These are phyloP conservation scores for Xylaria palmicola DNA, from an alignment of 495 filamentous ascomycete species.

Conservation along the genomic window DNA sequence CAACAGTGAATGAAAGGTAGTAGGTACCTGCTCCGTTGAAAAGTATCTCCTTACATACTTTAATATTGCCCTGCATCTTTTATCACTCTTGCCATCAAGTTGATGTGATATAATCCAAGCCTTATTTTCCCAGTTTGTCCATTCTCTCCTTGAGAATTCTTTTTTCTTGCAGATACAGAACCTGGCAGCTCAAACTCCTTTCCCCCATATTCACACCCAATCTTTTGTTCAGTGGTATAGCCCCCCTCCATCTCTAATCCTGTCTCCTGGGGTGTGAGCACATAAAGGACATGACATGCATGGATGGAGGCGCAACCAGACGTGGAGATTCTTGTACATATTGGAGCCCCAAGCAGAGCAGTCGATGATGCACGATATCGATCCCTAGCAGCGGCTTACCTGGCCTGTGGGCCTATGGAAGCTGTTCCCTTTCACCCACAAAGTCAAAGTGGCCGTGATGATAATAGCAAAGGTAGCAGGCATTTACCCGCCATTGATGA, in stretches of 20 bases:
- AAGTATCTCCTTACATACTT: too few relatives aligned
- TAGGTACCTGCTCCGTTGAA: too few relatives aligned
- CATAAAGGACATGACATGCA: slow-evolving; percentile 13
- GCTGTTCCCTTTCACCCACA: slow-evolving; percentile 8
- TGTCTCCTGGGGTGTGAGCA: background rate
- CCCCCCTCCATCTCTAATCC: background rate
- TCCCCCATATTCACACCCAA: too few relatives aligned
- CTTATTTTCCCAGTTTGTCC: too few relatives aligned
- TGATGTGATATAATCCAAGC: too few relatives aligned
- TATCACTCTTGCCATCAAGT: too few relatives aligned
- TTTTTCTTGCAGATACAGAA: too few relatives aligned
- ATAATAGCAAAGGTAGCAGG: background rate
- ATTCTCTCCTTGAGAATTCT: too few relatives aligned
- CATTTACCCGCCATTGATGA: background rate
- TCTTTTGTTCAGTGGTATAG: background rate
- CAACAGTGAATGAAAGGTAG: too few relatives aligned
- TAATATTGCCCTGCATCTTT: too few relatives aligned
- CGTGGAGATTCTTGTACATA: slow-evolving; percentile 68
- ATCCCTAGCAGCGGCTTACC: slow-evolving; percentile 58
- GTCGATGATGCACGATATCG: slow-evolving; percentile 64
- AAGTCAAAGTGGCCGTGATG: background rate
- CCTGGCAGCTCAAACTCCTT: too few relatives aligned
- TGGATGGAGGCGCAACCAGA: slow-evolving; percentile 33
- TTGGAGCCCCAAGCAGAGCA: slow-evolving; percentile 60
- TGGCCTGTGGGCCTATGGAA: slow-evolving; percentile 51